phyloP scores from a whole-genome alignment of 495 filamentous ascomycete species.

The Penicillium parvum region DNA sequence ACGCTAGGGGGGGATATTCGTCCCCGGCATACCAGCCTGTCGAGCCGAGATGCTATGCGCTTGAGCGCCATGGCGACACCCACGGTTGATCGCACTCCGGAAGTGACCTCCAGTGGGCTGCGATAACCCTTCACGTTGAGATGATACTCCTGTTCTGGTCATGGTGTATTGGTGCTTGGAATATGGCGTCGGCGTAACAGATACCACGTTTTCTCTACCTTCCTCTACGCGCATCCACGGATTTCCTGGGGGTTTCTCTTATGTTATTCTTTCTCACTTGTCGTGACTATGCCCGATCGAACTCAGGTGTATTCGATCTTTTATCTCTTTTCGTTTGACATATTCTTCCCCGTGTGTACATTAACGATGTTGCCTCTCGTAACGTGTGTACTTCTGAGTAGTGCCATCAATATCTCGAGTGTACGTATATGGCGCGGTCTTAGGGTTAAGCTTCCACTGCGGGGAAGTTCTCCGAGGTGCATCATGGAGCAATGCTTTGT shows the following conservation, averaged over 20 bases:
- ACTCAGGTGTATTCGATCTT: not conserved
- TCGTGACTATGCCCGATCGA: conserved; percentile 8
- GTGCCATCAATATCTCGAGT: no score
- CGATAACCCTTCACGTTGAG: conserved; percentile 13
- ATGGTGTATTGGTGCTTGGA: conserved; percentile 17
- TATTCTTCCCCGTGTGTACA: conserved; percentile 31
- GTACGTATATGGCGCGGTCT: no score
- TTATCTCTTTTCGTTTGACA: conserved; percentile 19
- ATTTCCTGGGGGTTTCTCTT: conserved; percentile 7
- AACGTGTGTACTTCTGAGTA: not conserved
- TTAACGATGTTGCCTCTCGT: conserved; percentile 21
- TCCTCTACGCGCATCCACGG: conserved; percentile 2
- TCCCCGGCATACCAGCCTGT: conserved; percentile 40
- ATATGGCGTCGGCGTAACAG: conserved; percentile 27
- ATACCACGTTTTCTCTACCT: conserved; percentile 30
- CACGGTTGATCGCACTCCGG: conserved; percentile 14
- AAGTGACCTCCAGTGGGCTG: conserved; percentile 13
- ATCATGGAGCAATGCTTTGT: no score
- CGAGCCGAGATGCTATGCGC: conserved; percentile 41
- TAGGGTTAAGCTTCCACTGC: not conserved
- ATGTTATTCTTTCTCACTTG: conserved; percentile 10
- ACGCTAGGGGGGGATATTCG: conserved; percentile 50
- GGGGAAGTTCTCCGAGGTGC: no score
- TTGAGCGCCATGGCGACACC: conserved; percentile 38
- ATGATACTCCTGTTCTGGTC: conserved; percentile 11